phyloP scores from a whole-genome alignment of 2,329 filamentous ascomycete genomes.

The Tolypocladium album region DNA sequence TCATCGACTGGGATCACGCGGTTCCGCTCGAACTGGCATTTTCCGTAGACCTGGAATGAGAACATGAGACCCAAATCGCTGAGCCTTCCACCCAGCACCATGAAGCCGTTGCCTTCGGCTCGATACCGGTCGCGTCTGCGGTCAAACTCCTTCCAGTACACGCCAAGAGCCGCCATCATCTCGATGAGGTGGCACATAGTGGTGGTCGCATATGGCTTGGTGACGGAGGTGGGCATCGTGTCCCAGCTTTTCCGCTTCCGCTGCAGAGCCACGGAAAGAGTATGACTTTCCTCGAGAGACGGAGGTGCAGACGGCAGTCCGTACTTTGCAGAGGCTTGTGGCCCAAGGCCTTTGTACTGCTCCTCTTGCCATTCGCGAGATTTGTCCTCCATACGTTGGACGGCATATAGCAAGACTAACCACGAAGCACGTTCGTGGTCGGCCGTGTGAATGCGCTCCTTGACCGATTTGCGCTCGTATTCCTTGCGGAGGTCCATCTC shows the following conservation, averaged over 20 bases:
- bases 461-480: constrained; percentile 12
- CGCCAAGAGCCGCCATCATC: constrained; percentile 40
- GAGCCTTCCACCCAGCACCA: constrained; percentile 34
- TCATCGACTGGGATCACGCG: constrained; percentile 42
- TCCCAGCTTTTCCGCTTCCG: constrained; percentile 38
- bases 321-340: constrained; percentile 7
- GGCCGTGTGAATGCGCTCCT: constrained; percentile 37
- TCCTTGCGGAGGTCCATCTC: constrained; percentile 18
- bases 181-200: constrained; percentile 46
- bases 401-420: constrained; percentile 36
- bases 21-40: constrained; percentile 34
- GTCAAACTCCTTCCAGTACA: constrained; percentile 51
- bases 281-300: constrained; percentile 21
- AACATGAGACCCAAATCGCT: constrained; percentile 44
- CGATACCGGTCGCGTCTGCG: constrained; percentile 37
- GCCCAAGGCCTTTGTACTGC: constrained; percentile 16
- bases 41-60: constrained; percentile 39
- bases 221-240: constrained; percentile 36
- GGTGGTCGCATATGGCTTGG: constrained; percentile 40
- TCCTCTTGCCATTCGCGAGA: constrained; percentile 34
- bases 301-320: constrained; percentile 14
- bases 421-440: constrained; percentile 47
- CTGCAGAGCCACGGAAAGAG: constrained; percentile 34
- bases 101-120: constrained; percentile 45
- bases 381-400: constrained; percentile 38